Evolutionary conservation across 345 rosid genomes (phyloP), one percentile per base, ranked within the genome.

Genomic region (Balakata baccata): DNA sequence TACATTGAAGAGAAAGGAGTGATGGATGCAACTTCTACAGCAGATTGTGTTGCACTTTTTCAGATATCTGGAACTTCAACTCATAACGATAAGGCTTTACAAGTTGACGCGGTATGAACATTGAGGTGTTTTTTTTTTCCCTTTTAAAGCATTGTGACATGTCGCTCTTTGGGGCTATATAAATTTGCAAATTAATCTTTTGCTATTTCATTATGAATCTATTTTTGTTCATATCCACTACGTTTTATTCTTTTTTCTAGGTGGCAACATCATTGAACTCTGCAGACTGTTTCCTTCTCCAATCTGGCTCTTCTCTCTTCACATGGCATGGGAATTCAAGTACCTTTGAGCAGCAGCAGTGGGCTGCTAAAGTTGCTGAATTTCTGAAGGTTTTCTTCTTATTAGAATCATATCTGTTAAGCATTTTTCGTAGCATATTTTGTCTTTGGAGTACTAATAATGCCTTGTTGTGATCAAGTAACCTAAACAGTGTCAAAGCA

Each of bases 241-340:
- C 6, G 22, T 12, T 1, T 54, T 52, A 20, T 69, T 74, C 39
- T 58, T 13, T 43, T 46, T 59, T 59, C 69, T 47, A 96, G 99
- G 90, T 87, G 84, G 96, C 96, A 65, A 79, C 96, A 25, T 91
- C 93, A 67, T 84, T 96, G 84, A 87, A 90, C 81, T 91, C 99
- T 62, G 67, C 78, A 2, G 94, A 93, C 76, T 96, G 98, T 78
- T 93, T 91, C 83, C 90, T 96, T 81, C 90, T 96, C 84, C 99
- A 96, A 89, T 90, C 98, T 80, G 98, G 98, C 57, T 88, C 95
- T 39, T 86, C 95, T 58, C 17, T 91, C 77, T 96, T 93, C 82
- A 84, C 80, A 38, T 96, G 99, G 99, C 94, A 90, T 81, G 99
- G 99, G 76, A 91, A 84, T 84, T 94, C 93, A 86, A 88, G 99